Evolutionary conservation across 1,284 basidiomycete genomes (phyloP), one percentile per base, ranked within the genome.

Genomic region (Apiotrichum brassicae): DNA sequence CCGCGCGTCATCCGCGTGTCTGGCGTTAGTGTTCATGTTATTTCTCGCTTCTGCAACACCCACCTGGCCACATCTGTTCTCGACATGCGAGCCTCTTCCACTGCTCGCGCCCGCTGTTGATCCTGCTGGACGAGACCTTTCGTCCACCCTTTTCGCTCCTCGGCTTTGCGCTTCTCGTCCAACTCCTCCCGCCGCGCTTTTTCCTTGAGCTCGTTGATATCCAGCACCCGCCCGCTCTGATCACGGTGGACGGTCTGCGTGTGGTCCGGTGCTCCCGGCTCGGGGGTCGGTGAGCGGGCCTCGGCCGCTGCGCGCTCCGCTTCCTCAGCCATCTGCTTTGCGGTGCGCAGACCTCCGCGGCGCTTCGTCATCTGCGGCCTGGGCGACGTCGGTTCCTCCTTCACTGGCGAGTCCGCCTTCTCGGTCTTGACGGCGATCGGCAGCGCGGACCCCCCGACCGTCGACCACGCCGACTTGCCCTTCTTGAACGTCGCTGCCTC

Each of bases 181-280:
- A 86, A 78, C 65, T 90, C 88, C 65, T 80, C 72, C 57, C 82
- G 75, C 41, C 84, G 84, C 32, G 87, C 87, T 61, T 93, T 89
- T 16, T 85, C 91, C 43, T 81, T 81, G 34, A 85, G 85, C 1
- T 85, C 81, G 64, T 86, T 86, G 41, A 87, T 81, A 63, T 98
- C 91, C 48, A 98, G 87, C 72, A 86, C 86, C 59, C 85, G 81
- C 18, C 95, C 95, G 8, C 81, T 80, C 16, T 84, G 76, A 71
- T 98, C 94, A 66, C 95, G 90, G 72, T 98, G 95, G 12, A 99
- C 82, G 0, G 95, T 99, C 68, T 91, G 86, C 63, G 90, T 84
- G 14, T 83, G 82, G 19, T 77, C 78, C 0, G 53, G 81, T 79
- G 76, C 78, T 45, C 72, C 72, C 3, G 66, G 72, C 24, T 72